Conservation (phyloP, 129 eudicot genomes). For the Tagetes erecta region DNA sequence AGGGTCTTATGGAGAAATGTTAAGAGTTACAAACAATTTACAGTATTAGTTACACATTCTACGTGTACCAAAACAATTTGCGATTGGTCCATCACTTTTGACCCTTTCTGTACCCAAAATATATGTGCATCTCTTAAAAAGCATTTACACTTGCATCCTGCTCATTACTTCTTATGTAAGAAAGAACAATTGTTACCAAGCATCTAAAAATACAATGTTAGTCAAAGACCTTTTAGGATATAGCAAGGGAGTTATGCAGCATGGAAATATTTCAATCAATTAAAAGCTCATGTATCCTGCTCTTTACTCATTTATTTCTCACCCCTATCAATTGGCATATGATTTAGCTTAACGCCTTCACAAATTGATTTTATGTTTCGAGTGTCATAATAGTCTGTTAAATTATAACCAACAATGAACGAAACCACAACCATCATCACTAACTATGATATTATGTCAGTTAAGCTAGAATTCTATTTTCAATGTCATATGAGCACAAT, state of each 20-base stretch:
- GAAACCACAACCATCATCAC: not conserved
- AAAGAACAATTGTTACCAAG: not conserved
- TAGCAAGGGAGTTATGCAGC: not conserved
- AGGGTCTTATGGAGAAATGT: not conserved
- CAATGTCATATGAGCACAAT: not conserved
- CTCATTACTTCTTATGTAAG: not conserved
- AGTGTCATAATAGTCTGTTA: not conserved
- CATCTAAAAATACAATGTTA: not conserved
- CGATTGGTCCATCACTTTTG: not conserved
- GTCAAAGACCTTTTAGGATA: not conserved
- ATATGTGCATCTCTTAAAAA: not conserved
- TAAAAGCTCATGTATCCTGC: not conserved
- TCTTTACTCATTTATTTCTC: not conserved
- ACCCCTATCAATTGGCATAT: not conserved
- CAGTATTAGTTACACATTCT: not conserved
- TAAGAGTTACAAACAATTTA: not conserved
- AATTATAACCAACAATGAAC: not conserved
- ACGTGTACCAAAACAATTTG: not conserved
- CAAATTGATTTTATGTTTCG: not conserved
- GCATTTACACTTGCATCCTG: not conserved
- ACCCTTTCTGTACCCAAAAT: not conserved
- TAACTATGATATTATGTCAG: not conserved
- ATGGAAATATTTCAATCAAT: not conserved
- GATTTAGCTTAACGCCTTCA: not conserved
- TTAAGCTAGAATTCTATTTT: not conserved